These are phyloP conservation scores for Apiospora saccharicola DNA, from an alignment of 2,329 filamentous ascomycete species.

Conservation along the genomic window DNA sequence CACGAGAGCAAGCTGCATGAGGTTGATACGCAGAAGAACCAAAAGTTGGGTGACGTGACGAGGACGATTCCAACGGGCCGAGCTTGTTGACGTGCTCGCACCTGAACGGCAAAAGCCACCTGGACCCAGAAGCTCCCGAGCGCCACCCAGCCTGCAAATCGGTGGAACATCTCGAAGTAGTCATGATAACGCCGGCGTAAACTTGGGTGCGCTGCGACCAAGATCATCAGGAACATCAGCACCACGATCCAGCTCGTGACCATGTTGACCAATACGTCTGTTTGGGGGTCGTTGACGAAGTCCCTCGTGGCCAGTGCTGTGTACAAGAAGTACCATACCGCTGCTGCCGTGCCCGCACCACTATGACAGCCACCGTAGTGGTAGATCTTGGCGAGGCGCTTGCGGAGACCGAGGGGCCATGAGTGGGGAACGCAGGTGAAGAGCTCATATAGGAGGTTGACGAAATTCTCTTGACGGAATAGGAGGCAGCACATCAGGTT, in stretches of 20 bases:
- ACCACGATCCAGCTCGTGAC: conserved; percentile 57
- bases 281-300: not conserved
- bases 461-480: conserved; percentile 49
- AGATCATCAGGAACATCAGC: conserved; percentile 46
- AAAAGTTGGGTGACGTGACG: conserved; percentile 54
- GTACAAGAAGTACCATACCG: conserved; percentile 54
- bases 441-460: conserved; percentile 53
- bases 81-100: conserved; percentile 43
- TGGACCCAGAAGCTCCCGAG: conserved; percentile 57
- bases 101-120: conserved; percentile 27
- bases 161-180: conserved; percentile 63
- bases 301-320: not conserved
- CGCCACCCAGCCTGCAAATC: conserved; percentile 63
- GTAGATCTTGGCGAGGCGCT: conserved; percentile 57
- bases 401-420: conserved; percentile 52
- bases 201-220: conserved; percentile 57
- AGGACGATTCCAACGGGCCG: conserved; percentile 43
- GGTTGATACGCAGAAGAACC: conserved; percentile 66
- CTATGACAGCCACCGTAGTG: conserved; percentile 62
- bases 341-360: conserved; percentile 55
- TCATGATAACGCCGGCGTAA: conserved; percentile 61
- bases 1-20: conserved; percentile 66
- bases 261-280: conserved; percentile 34
- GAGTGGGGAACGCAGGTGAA: conserved; percentile 52
- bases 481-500: conserved; percentile 15